Conservation (phyloP, 2,329 filamentous ascomycete species). For the Pseudogymnoascus verrucosus region DNA sequence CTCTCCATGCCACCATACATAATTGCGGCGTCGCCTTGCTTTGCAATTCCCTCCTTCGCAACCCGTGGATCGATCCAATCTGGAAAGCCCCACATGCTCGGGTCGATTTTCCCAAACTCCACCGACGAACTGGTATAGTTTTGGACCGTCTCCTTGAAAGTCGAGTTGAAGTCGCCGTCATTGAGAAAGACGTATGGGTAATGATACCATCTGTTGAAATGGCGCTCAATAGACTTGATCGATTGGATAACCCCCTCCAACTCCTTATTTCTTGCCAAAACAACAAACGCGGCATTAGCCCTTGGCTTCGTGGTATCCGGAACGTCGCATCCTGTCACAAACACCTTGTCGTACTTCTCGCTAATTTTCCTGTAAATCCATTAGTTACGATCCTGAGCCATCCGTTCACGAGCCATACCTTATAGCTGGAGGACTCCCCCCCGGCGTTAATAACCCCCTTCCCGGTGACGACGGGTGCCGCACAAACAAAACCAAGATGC, state of each 20-base stretch:
- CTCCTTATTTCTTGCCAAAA: conserved; percentile 93
- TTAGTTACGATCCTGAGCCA: not conserved
- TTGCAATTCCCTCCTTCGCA: conserved; percentile 89
- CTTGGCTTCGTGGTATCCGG: conserved; percentile 70
- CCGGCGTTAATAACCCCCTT: conserved; percentile 70
- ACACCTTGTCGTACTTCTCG: conserved; percentile 95
- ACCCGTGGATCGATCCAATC: conserved; percentile 94
- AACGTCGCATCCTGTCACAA: conserved; percentile 80
- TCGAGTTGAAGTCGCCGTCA: conserved; percentile 92
- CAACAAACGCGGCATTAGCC: conserved; percentile 92
- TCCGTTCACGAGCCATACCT: conserved; percentile 47
- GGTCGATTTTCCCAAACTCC: conserved; percentile 89
- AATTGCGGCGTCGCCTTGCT: conserved; percentile 93
- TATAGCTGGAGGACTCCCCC: conserved; percentile 80
- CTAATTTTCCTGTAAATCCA: conserved; percentile 69
- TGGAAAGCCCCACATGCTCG: conserved; percentile 90
- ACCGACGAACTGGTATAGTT: conserved; percentile 85
- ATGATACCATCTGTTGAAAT: conserved; percentile 98
- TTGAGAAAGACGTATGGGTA: conserved; percentile 99
- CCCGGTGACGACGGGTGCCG: conserved; percentile 78
- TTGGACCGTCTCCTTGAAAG: conserved; percentile 77
- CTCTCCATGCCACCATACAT: conserved; percentile 99
- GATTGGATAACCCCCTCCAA: conserved; percentile 93
- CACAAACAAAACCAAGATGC: conserved; percentile 85
- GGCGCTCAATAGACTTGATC: conserved; percentile 92